Evolutionary conservation across 1,284 basidiomycete species (phyloP).

Genomic region (Phellinidium pouzarii): DNA sequence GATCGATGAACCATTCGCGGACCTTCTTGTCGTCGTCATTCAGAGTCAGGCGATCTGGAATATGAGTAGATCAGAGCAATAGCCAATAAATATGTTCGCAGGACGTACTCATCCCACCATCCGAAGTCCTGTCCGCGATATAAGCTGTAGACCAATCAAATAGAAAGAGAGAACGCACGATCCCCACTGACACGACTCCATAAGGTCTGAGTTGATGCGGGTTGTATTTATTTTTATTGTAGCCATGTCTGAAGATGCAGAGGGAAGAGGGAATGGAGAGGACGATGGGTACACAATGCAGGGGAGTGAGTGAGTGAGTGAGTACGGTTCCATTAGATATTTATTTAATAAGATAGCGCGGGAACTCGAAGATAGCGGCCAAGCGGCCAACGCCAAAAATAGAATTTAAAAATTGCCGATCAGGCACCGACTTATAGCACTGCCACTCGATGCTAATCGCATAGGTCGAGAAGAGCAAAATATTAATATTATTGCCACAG

Average conservation of each 20-base stretch:
- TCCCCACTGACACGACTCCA: slow-evolving; percentile 18
- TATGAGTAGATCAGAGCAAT: neutral
- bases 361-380: neutral
- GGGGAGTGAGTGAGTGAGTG: neutral
- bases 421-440: slow-evolving; percentile 2
- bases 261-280: neutral
- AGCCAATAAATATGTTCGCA: neutral
- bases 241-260: neutral
- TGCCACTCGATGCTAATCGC: neutral
- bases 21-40: slow-evolving; percentile 22
- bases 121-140: slow-evolving; percentile 9
- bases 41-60: slow-evolving; percentile 19
- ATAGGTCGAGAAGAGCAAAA: neutral
- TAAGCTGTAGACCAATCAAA: neutral
- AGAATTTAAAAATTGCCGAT: neutral
- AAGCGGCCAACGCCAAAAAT: neutral
- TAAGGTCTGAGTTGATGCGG: slow-evolving; percentile 13
- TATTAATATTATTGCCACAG: neutral
- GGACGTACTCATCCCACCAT: slow-evolving; percentile 17
- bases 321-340: no score
- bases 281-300: neutral
- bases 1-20: slow-evolving; percentile 21
- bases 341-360: neutral
- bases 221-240: slow-evolving; percentile 11
- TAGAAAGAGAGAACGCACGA: slow-evolving; percentile 7